phyloP scores from a whole-genome alignment of 208 protist genomes.

The Leishmania turanica region DNA sequence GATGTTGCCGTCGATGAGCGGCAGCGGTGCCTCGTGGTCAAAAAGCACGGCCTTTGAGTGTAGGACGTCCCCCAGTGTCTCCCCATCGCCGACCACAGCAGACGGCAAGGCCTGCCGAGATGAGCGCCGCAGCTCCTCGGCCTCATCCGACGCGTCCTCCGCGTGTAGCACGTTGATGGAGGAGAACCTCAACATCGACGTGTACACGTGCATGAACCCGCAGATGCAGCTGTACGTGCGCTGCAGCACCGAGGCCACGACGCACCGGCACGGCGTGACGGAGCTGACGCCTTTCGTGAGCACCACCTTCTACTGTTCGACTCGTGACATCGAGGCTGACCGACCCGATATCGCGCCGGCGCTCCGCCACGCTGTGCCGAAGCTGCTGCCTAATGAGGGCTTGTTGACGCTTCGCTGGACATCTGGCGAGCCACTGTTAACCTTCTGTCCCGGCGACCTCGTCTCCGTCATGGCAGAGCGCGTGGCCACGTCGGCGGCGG shows the following conservation, averaged over 20 bases:
- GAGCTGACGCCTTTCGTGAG: slow-evolving; percentile 48
- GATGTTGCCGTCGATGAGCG: not conserved
- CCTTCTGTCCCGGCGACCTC: slow-evolving; percentile 29
- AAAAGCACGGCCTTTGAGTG: not conserved
- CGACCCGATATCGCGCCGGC: slow-evolving; percentile 31
- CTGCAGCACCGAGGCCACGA: slow-evolving; percentile 50
- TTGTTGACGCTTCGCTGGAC: slow-evolving; percentile 39
- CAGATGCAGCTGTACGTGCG: slow-evolving; percentile 56
- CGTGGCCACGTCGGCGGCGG: not conserved
- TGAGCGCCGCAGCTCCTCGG: not conserved
- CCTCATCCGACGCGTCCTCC: slow-evolving; percentile 6
- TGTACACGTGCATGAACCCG: slow-evolving; percentile 56
- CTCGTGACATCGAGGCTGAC: slow-evolving; percentile 15
- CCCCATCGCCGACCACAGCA: slow-evolving; percentile 1
- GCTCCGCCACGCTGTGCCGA: slow-evolving; percentile 25
- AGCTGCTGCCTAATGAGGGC: slow-evolving; percentile 30
- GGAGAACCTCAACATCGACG: slow-evolving; percentile 43
- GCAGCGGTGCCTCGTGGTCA: not conserved
- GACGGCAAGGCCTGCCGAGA: not conserved
- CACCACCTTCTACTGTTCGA: slow-evolving; percentile 19
- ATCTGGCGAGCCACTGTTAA: slow-evolving; percentile 35
- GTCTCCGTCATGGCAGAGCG: slow-evolving; percentile 34
- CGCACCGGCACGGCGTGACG: slow-evolving; percentile 38
- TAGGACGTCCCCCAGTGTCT: not conserved
- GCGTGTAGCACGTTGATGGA: slow-evolving; percentile 45